Evolutionary conservation across 345 rosid genomes (phyloP).

Genomic region (Pistacia atlantica): DNA sequence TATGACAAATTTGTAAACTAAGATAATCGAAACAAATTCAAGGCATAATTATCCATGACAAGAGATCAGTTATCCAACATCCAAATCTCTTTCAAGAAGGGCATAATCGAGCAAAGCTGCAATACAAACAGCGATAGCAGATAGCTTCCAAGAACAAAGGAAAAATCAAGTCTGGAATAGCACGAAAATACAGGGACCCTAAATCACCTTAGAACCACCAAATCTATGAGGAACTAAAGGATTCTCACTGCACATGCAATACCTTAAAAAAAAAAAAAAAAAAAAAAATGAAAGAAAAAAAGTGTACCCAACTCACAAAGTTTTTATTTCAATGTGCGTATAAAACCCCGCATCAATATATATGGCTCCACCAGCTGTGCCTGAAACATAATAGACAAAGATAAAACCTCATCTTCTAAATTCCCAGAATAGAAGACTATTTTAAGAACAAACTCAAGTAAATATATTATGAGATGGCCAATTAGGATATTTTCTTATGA

Average conservation of each 20-base stretch:
- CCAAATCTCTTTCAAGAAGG: conserved; percentile 21
- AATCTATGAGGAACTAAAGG: conserved; percentile 41
- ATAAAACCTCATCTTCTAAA: too few species aligned
- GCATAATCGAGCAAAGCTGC: background rate
- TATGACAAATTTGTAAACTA: too few species aligned
- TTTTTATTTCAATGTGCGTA: conserved; percentile 23
- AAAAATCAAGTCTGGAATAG: background rate
- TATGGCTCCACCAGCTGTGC: conserved; percentile 32
- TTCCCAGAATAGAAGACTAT: background rate
- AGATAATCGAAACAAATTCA: too few species aligned
- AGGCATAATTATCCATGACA: too few species aligned
- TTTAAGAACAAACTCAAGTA: background rate
- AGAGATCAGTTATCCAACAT: background rate
- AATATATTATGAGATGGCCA: too few species aligned
- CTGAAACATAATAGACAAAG: conserved; percentile 29
- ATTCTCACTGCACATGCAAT: conserved; percentile 37
- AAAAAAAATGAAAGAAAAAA: background rate
- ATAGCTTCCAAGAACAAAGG: background rate
- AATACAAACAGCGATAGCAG: background rate
- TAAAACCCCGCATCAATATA: conserved; percentile 19
- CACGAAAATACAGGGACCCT: conserved; percentile 23
- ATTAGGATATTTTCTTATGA: too few species aligned
- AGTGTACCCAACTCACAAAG: conserved; percentile 25
- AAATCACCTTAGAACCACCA: conserved; percentile 54
- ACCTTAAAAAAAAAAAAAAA: background rate